Conservation (phyloP, 129 eudicot genomes). For the Solidago caesia region DNA sequence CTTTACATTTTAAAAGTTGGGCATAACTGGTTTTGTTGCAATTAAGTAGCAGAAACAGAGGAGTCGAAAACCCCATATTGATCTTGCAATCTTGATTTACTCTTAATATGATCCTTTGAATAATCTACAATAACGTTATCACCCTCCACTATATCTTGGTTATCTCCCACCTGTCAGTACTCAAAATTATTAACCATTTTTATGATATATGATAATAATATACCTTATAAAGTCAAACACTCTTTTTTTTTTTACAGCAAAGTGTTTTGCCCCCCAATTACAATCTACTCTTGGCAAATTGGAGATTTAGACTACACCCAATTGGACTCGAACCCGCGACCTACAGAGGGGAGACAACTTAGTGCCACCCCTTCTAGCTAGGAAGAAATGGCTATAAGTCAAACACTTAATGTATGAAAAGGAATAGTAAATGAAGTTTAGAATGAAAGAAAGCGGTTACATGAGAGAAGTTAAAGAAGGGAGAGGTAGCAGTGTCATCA, state of each 20-base stretch:
- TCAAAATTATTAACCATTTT: neutral
- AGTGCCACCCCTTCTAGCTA: too few relatives aligned
- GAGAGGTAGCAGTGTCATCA: slow-evolving; percentile 69
- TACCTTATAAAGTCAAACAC: neutral
- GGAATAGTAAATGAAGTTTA: neutral
- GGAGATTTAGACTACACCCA: too few relatives aligned
- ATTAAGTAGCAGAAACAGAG: slow-evolving; percentile 30
- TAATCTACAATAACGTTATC: slow-evolving; percentile 27
- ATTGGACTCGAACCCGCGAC: too few relatives aligned
- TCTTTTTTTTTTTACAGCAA: too few relatives aligned
- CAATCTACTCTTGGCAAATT: too few relatives aligned
- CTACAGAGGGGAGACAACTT: too few relatives aligned
- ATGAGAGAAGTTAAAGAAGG: slow-evolving; percentile 37
- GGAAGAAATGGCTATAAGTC: too few relatives aligned
- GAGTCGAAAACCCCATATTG: slow-evolving; percentile 36
- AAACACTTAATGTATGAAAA: neutral
- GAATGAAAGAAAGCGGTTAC: slow-evolving; percentile 31
- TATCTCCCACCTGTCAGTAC: slow-evolving; percentile 18
- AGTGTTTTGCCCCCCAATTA: too few relatives aligned
- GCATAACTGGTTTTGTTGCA: slow-evolving; percentile 49
- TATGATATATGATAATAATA: neutral
- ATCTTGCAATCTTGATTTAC: slow-evolving; percentile 42
- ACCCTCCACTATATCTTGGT: slow-evolving; percentile 28
- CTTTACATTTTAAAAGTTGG: neutral
- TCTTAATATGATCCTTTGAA: slow-evolving; percentile 35